Evolutionary conservation across 2,329 filamentous ascomycete genomes (phyloP).

Genomic region (Talaromyces funiculosus): DNA sequence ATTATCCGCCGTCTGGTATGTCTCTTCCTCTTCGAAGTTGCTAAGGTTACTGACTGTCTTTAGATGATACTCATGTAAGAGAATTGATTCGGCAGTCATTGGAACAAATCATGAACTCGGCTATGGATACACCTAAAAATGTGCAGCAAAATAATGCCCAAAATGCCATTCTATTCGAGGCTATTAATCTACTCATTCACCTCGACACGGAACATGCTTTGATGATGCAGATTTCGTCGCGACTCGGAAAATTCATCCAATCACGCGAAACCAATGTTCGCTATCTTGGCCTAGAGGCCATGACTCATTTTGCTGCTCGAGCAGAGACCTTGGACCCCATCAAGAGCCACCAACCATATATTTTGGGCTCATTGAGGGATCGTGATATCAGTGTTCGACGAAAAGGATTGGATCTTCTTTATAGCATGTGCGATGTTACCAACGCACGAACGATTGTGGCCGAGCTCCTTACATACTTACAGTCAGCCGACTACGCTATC

Average conservation of each 20-base stretch:
- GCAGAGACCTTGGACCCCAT: constrained; percentile 94
- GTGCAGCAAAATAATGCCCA: constrained; percentile 99
- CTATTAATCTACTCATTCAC: constrained; percentile 97
- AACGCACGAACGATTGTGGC: constrained; percentile 91
- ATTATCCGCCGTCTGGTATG: constrained; percentile 87
- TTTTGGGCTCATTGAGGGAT: constrained; percentile 88
- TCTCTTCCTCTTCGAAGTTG: constrained; percentile 11
- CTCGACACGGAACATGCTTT: constrained; percentile 89
- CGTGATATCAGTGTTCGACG: constrained; percentile 94
- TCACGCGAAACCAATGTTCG: constrained; percentile 96
- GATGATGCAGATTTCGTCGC: constrained; percentile 91
- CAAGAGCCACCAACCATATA: constrained; percentile 95
- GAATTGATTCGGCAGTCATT: constrained; percentile 88
- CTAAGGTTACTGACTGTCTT: not conserved
- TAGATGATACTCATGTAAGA: constrained; percentile 86
- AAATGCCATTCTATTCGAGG: constrained; percentile 95
- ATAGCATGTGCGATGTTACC: constrained; percentile 98
- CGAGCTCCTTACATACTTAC: constrained; percentile 88
- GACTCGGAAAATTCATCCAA: constrained; percentile 90
- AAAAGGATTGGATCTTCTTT: constrained; percentile 90
- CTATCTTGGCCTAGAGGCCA: constrained; percentile 91
- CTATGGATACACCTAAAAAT: constrained; percentile 92
- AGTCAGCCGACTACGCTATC: constrained; percentile 95
- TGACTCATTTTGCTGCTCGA: constrained; percentile 93
- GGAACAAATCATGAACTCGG: constrained; percentile 82